Base-by-base conservation (phyloP, 257 asterid genomes). In the Fraxinus excelsior region DNA sequence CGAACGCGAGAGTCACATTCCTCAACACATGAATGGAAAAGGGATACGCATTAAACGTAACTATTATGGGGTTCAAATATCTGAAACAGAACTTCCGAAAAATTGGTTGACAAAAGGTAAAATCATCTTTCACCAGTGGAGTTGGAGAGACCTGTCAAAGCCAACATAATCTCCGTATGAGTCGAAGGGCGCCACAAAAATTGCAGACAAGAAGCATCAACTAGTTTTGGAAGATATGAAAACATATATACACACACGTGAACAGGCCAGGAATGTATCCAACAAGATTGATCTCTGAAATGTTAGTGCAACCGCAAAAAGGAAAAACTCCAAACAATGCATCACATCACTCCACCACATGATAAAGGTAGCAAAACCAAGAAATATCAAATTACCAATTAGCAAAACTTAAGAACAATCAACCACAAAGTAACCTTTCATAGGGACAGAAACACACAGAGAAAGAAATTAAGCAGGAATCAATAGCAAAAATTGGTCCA, bases 171-270 rank as follows among this genome's bases (percentile, higher is more conserved):
- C 78, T 89, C 66, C 83, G 79, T 80, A 81, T 79, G 68, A 84
- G 94, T 70, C 81, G 81, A 78, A 74, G 84, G 77, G 75, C 74
- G 82, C 74, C 87, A 89, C 84, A 80, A 78, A 69, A 78, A 67
- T 78, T 49, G 66, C 79, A 85, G 91, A 91, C 94, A 87, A 82
- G 49, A 79, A 81, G 84, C 49, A 90, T 87, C 88, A 82, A 80
- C 75, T 76, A 58, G 80, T 69, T 87, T 71, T 80, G 87, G 80
- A 80, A 80, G 80, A 74, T 81, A 82, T 53, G 81, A 74, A 77
- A 82, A 79, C 75, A 81, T 72, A 40, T 62, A 62, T 32, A 77
- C 7, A 62, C 76, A 78, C 58, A 70, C 56, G 79, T 42, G 49
- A 42, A 42, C 49, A 42, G 49, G 14, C 16, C 4, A 69, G 81